Evolutionary conservation across 148 eudicot genomes (phyloP), one percentile per base, ranked within the genome.

Genomic region (Cornus florida): DNA sequence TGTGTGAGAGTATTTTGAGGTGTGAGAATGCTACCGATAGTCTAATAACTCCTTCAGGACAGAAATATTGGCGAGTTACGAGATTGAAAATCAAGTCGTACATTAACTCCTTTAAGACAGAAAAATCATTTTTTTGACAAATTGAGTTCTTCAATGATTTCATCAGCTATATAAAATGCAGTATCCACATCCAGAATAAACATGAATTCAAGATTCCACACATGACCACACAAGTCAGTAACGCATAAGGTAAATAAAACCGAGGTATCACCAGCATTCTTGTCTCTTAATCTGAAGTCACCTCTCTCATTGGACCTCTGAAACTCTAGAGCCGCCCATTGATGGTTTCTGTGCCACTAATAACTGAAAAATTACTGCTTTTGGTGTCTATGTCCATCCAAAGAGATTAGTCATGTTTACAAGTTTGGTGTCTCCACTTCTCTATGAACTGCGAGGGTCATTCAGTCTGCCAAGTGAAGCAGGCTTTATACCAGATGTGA

Each of bases 401-500:
- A 20, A 70, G 78, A 76, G 73, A n/a, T n/a, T n/a, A n/a, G n/a
- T n/a, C n/a, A n/a, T n/a, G n/a, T n/a, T n/a, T n/a, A n/a, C n/a
- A n/a, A 41, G 72, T n/a, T n/a, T n/a, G n/a, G n/a, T n/a, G n/a
- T n/a, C 14, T 28, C 71, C 88, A 86, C 80, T 86, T 86, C 22
- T 86, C 88, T 20, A 86, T 79, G 74, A 86, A 86, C 53, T 23
- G 13, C 59, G 77, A 17, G 75, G 82, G 22, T 86, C 83, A 77
- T 74, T 83, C 65, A 86, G 84, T 75, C 71, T 86, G 75, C 80
- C 83, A 70, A 86, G 78, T 32, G 88, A 59, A 56, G 80, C 83
- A 22, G 88, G 88, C 48, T 83, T 86, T 79, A 83, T 86, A 9
- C 88, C 87, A 78, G 84, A 65, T 48, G 74, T 83, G 60, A 84